Evolutionary conservation across 1,284 basidiomycete species (phyloP), one percentile per base, ranked within the genome.

Genomic region (Marasmius oreades): DNA sequence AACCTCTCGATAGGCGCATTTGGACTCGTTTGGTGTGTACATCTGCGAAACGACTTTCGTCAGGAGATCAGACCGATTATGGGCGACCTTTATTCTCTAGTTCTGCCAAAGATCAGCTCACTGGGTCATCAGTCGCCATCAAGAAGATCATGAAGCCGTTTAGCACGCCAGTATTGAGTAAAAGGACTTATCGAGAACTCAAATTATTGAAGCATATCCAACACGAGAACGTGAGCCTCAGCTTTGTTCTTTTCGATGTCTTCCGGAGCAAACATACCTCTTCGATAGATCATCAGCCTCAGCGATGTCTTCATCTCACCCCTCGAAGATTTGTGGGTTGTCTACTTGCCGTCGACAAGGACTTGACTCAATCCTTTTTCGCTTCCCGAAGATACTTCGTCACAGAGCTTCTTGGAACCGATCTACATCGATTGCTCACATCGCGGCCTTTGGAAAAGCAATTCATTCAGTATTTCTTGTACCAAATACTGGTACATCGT

Each of bases 121-220:
- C 95, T 6, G 90, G 87, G 54, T 88, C 93, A 33, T 93, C 93
- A 24, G 95, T 98, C 57, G 97, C 95, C 66, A 95, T 98, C 77
- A 98, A 98, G 83, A 98, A 97, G 85, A 97, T 98, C 76, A 96
- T 95, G 94, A 96, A 96, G 73, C 94, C 94, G 8, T 96, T 97
- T 74, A 93, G 91, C 70, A 98, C 97, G 11, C 95, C 96, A 11
- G 97, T 99, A n/a, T 81, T 99, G 65, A 90, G 87, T 74, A 99
- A 99, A 78, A 82, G 96, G 63, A 99, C 97, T 7, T 99, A 99
- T 75, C 86, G 96, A 64, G 96, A 99, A 76, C 85, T 99, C 67
- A 99, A 99, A 77, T 82, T 99, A 46, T 82, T 99, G 70, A 99
- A 99, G 76, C 96, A 99, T 74, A 93, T 99, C 67, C 90, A 96